Evolutionary conservation across 139 green algal species (phyloP).

Genomic region (Zygnema cylindricum): DNA sequence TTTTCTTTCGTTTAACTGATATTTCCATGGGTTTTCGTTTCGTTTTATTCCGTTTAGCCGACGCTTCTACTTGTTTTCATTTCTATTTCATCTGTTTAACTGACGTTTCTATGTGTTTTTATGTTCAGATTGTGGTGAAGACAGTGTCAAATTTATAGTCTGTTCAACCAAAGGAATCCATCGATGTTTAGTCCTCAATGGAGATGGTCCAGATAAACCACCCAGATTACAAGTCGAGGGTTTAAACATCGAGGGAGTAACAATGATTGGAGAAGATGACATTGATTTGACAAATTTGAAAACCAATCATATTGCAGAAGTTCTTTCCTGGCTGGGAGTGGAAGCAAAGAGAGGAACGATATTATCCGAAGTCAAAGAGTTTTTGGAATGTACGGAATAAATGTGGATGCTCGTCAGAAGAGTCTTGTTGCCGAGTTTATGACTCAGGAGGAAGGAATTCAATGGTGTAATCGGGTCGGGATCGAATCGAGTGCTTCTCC

Average conservation of each 20-base stretch:
- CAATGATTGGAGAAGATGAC: constrained; percentile 56
- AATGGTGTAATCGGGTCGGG: constrained; percentile 87
- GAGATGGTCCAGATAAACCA: constrained; percentile 18
- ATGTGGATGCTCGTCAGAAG: constrained; percentile 92
- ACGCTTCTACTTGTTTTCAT: no score
- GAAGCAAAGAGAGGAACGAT: constrained; percentile 91
- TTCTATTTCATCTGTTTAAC: no score
- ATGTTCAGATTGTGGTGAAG: constrained; percentile 61
- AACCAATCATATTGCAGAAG: constrained; percentile 85
- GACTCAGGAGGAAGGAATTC: constrained; percentile 80
- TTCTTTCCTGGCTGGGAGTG: constrained; percentile 88
- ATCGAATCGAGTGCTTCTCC: constrained; percentile 87
- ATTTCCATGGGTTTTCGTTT: no score
- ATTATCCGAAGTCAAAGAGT: constrained; percentile 82
- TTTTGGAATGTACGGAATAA: constrained; percentile 97
- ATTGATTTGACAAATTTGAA: constrained; percentile 78
- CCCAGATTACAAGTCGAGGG: constrained; percentile 88
- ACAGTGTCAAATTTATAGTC: constrained; percentile 58
- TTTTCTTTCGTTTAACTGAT: no score
- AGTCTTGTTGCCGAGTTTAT: constrained; percentile 96
- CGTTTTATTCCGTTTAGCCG: no score
- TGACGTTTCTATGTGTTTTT: neutral
- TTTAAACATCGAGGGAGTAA: constrained; percentile 82
- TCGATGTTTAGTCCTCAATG: constrained; percentile 80
- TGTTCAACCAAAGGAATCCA: constrained; percentile 66